A percentile compares a stretch with the other conserved stretches of the same genome.
Conservation (phyloP, 352 stramenopile genomes). For the Thalassiosira hispida region DNA sequence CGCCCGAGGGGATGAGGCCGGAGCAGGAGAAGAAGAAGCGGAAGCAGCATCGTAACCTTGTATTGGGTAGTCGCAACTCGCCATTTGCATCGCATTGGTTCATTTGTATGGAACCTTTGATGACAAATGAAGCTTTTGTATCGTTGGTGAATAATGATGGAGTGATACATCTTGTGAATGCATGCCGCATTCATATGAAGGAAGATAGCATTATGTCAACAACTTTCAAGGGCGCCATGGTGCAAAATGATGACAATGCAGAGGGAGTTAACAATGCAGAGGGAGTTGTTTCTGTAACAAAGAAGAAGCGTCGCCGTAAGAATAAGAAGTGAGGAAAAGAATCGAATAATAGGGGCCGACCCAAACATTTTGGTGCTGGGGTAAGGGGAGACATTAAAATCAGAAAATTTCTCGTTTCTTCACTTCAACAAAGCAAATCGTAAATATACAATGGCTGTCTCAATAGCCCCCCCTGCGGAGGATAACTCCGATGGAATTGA, state of each 20-base stretch:
- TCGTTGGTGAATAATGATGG: constrained; percentile 1
- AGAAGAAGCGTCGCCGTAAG: too few relatives aligned
- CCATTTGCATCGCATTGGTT: constrained; percentile 44
- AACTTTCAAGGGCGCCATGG: too few relatives aligned
- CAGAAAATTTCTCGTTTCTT: too few relatives aligned
- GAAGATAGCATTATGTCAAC: constrained; percentile 6
- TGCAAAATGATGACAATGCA: too few relatives aligned
- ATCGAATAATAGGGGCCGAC: too few relatives aligned
- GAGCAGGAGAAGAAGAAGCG: constrained; percentile 25
- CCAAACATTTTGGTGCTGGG: too few relatives aligned
- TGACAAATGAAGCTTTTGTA: constrained; percentile 20
- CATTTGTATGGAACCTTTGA: constrained; percentile 24
- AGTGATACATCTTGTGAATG: constrained; percentile 11
- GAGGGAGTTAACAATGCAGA: too few relatives aligned
- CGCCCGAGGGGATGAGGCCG: constrained; percentile 24
- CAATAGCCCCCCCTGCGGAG: neutral
- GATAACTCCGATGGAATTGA: neutral
- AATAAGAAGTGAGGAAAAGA: too few relatives aligned
- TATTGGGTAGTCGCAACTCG: constrained; percentile 36
- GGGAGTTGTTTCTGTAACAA: too few relatives aligned
- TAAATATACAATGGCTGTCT: neutral
- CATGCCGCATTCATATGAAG: neutral
- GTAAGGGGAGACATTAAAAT: too few relatives aligned
- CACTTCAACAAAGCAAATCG: too few relatives aligned
- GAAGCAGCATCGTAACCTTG: constrained; percentile 37